Conservation (phyloP, 768 basidiomycete species). For the Sistotremastrum suecicum region DNA sequence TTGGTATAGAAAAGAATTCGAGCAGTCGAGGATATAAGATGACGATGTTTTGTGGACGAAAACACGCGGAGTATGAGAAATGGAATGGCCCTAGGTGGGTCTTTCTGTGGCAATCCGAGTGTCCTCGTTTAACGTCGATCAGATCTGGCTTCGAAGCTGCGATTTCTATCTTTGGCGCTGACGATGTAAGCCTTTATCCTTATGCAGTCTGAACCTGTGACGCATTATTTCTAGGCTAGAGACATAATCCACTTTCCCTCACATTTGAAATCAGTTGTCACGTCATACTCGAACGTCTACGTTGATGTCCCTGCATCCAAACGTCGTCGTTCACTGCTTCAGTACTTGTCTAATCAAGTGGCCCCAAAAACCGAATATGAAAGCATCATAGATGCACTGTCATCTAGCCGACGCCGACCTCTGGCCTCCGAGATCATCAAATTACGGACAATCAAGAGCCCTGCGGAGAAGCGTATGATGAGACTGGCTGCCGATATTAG, state of each 20-base stretch:
- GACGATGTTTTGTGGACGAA: conserved; percentile 71
- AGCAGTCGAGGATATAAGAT: conserved; percentile 69
- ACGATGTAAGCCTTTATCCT: conserved; percentile 30
- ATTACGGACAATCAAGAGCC: conserved; percentile 68
- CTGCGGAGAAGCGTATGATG: conserved; percentile 68
- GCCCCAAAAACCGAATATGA: conserved; percentile 35
- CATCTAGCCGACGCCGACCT: conserved; percentile 29
- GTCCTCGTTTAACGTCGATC: neutral
- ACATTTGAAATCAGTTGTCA: conserved; percentile 42
- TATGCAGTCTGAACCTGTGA: neutral
- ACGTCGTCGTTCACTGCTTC: conserved; percentile 35
- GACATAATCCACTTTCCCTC: conserved; percentile 40
- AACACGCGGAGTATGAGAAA: conserved; percentile 61
- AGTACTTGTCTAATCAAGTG: conserved; percentile 19
- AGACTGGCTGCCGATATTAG: conserved; percentile 79
- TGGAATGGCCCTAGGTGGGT: conserved; percentile 80
- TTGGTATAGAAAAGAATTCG: conserved; percentile 47
- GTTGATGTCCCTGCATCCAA: conserved; percentile 21
- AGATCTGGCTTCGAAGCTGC: conserved; percentile 59
- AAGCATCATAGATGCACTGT: conserved; percentile 37
- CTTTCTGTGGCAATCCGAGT: neutral
- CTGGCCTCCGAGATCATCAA: conserved; percentile 58
- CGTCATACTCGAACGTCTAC: conserved; percentile 31
- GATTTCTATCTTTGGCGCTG: conserved; percentile 57
- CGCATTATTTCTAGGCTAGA: conserved; percentile 14